A percentile compares a stretch with the other conserved stretches of the same genome.
These are phyloP conservation scores for Kregervanrija delftensis DNA, from an alignment of 805 yeast genomes.

Conservation along the genomic window DNA sequence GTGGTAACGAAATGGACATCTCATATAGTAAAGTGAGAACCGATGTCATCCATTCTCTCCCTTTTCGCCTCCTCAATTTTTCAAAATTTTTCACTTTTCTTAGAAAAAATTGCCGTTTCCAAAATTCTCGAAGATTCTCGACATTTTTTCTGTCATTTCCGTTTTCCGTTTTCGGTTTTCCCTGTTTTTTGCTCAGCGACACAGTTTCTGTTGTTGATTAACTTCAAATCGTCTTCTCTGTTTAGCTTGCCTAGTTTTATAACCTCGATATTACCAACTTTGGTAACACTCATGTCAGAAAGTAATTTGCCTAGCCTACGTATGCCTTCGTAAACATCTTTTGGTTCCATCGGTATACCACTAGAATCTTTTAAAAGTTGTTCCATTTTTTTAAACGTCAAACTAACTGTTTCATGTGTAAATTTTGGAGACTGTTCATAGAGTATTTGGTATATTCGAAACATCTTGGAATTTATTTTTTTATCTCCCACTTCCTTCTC, in stretches of 20 bases:
- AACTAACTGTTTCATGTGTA: conserved; percentile 3
- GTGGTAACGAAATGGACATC: conserved; percentile 2
- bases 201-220: background rate
- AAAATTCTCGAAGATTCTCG: background rate
- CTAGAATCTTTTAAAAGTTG: conserved; percentile 18
- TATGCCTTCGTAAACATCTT: conserved; percentile 13
- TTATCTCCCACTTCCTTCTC: no score
- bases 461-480: no score
- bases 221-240: conserved; percentile 13
- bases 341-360: conserved; percentile 11
- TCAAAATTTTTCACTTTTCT: background rate
- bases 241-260: conserved; percentile 14
- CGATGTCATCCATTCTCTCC: background rate
- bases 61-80: background rate
- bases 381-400: conserved; percentile 12
- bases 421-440: conserved; percentile 18
- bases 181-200: background rate
- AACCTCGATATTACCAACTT: conserved; percentile 15
- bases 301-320: conserved; percentile 7
- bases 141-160: background rate
- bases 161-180: background rate
- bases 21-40: background rate
- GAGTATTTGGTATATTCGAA: conserved; percentile 7
- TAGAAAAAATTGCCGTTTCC: background rate
- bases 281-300: conserved; percentile 9